Base-by-base conservation (phyloP, 257 asterid genomes). In the Plantago elongata region DNA sequence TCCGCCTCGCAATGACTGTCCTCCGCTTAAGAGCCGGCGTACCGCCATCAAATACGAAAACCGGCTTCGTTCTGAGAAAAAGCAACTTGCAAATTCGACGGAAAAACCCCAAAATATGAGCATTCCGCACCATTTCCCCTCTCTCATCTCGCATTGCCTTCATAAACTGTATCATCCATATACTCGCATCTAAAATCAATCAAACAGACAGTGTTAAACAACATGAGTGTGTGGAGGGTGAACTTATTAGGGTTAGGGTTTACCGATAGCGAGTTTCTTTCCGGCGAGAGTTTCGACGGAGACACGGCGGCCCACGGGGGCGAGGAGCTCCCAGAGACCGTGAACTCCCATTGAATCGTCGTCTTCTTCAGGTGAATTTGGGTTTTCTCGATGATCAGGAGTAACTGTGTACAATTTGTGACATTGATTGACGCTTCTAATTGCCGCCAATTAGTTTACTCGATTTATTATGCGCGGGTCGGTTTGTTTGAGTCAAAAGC, bases 301-400 rank as follows among this genome's bases (percentile, higher is more conserved):
- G 40, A 91, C 98, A 49, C 98, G 93, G 69, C 98, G 96, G 60
- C 98, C 98, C 70, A 86, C 96, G 55, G 98, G 98, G 60, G 98
- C 86, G 27, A 91, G 76, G 63, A 91, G 94, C 42, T 91, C 95
- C 98, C 98, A 91, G 16, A 91, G 84, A 47, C 95, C 94, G 74
- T 92, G 98, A 57, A 92, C 98, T 60, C 98, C 98, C 98, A 91
- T 79, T 15, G 4, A 40, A 30, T 34, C 40, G 40, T 34, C 8
- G 5, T 34, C 40, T 34, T 34, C 40, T 34, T 34, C 8, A 7
- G 5, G 5, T 34, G 5, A 7, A 34, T 34, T 34, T 34, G 40
- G 40, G 40, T 34, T 1, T 34, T 34, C 40, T 4, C 5, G 2
- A 3, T 22, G 27, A 22, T 22, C 27, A 22, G 27, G 1, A 22